Conservation (phyloP, 169 alveolate genomes). For the Plasmodium knowlesi region DNA sequence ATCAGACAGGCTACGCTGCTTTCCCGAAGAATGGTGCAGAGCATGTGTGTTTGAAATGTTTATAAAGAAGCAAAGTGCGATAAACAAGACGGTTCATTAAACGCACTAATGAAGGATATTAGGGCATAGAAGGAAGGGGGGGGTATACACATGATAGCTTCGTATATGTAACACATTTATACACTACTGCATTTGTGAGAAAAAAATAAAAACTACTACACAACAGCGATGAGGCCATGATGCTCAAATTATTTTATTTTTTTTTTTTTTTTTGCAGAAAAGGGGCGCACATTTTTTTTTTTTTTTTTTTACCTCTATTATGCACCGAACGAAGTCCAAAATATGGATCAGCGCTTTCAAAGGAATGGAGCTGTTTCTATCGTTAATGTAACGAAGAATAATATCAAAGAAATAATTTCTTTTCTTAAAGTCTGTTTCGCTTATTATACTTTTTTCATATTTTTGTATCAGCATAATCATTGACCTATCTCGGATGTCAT, state of each 20-base stretch:
- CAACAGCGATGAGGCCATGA: neutral
- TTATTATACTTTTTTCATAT: conserved; percentile 55
- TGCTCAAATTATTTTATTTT: neutral
- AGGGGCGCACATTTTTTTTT: neutral
- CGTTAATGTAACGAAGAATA: conserved; percentile 68
- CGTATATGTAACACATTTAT: neutral
- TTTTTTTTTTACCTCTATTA: conserved; percentile 42
- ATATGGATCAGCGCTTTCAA: conserved; percentile 14
- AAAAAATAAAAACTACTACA: neutral
- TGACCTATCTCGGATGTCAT: conserved; percentile 69
- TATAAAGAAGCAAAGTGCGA: neutral
- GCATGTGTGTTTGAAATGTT: neutral
- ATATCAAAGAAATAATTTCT: conserved; percentile 41
- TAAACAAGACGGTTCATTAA: neutral
- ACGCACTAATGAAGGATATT: neutral
- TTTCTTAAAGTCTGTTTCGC: conserved; percentile 58
- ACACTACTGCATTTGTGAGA: neutral
- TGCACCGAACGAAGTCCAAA: conserved; percentile 20
- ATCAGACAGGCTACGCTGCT: neutral
- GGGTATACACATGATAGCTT: neutral
- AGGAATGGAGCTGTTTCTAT: conserved; percentile 63
- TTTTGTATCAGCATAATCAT: conserved; percentile 58
- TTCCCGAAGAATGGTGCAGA: neutral
- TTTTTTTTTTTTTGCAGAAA: neutral
- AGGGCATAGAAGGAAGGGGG: neutral